Conservation (phyloP, 176 grass and related monocot genomes). For the Chrysopogon serrulatus region DNA sequence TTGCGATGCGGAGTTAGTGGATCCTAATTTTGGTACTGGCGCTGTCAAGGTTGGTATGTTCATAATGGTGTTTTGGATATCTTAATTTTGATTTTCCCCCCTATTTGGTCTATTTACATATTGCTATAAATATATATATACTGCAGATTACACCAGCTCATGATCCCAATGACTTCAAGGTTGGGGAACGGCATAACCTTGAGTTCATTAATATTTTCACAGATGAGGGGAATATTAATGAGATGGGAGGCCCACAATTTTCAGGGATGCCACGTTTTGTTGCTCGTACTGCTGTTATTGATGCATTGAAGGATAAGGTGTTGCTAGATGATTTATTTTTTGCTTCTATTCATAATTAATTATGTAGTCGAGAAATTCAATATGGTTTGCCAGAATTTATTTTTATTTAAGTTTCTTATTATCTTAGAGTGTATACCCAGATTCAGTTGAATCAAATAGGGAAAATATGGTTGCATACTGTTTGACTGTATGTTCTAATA, state of each 20-base stretch:
- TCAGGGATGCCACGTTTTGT: conserved; percentile 71
- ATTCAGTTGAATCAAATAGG: not conserved
- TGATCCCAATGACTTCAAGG: conserved; percentile 91
- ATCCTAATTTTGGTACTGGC: conserved; percentile 84
- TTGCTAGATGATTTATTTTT: not conserved
- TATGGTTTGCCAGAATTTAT: not conserved
- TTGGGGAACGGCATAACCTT: conserved; percentile 81
- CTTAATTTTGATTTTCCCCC: not conserved
- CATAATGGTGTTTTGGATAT: not conserved
- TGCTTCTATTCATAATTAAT: not conserved
- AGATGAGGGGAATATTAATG: conserved; percentile 80
- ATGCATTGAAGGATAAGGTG: conserved; percentile 67
- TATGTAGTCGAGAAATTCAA: not conserved
- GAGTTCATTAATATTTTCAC: conserved; percentile 88
- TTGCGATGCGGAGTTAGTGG: conserved; percentile 73
- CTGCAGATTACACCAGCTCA: conserved; percentile 87
- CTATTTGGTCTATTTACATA: not conserved
- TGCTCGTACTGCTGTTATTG: conserved; percentile 63
- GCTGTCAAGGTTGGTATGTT: conserved; percentile 71
- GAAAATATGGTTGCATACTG: not conserved
- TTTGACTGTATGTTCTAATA: not conserved
- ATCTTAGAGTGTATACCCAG: not conserved
- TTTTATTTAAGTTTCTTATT: not conserved
- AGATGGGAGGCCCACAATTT: conserved; percentile 68
- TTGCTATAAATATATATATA: not conserved